These are phyloP conservation scores for Pseudopediastrum boryanum DNA, from an alignment of 139 green algal species.

Conservation along the genomic window DNA sequence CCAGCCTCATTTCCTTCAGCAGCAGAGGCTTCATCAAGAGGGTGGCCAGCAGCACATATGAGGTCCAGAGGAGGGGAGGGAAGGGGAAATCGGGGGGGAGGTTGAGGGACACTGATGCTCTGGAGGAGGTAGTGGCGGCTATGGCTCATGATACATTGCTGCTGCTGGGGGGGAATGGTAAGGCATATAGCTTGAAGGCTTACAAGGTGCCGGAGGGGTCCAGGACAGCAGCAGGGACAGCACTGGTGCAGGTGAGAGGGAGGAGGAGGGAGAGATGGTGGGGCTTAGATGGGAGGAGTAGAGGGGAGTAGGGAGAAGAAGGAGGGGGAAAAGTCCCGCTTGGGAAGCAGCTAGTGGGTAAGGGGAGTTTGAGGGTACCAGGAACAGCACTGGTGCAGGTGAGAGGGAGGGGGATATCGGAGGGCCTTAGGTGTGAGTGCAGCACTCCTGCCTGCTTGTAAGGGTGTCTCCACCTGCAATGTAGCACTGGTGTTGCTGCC, in stretches of 20 bases:
- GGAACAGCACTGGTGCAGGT: not conserved
- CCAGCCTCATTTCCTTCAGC: constrained; percentile 71
- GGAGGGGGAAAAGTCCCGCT: not conserved
- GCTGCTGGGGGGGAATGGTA: constrained; percentile 77
- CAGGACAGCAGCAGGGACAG: constrained; percentile 57
- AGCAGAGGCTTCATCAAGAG: constrained; percentile 89
- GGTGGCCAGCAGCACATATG: constrained; percentile 73
- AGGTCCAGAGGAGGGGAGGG: constrained; percentile 47
- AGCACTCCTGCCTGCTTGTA: no score
- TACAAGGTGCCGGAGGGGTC: constrained; percentile 74
- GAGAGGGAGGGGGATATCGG: not conserved
- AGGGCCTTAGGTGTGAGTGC: not conserved
- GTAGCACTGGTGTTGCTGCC: no score
- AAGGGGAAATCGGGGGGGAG: constrained; percentile 53
- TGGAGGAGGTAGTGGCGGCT: constrained; percentile 68
- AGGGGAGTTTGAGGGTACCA: not conserved
- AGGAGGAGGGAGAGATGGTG: not conserved
- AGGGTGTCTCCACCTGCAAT: no score
- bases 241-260: constrained; percentile 32
- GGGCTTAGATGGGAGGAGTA: not conserved
- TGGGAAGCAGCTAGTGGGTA: not conserved
- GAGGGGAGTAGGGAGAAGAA: no score
- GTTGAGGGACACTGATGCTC: constrained; percentile 66
- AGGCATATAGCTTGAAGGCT: constrained; percentile 63
- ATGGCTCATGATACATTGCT: constrained; percentile 80